These are phyloP conservation scores for Bacidia rubella DNA, from an alignment of 495 filamentous ascomycete genomes.

Conservation along the genomic window DNA sequence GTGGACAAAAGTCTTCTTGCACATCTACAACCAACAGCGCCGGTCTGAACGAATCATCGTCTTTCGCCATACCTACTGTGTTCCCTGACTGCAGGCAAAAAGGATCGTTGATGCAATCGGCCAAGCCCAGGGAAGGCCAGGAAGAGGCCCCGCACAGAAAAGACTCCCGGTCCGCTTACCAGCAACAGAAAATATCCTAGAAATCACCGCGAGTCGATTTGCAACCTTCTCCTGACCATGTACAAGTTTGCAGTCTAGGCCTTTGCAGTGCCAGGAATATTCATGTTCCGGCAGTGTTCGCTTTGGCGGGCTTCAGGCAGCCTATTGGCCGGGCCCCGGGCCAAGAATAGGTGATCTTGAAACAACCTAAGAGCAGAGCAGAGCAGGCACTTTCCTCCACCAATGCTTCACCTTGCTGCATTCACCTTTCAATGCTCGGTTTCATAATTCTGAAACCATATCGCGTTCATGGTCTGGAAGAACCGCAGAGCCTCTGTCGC, in stretches of 20 bases:
- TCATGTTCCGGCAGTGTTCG: not conserved
- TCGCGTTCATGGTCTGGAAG: not conserved
- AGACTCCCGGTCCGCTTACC: too few relatives aligned
- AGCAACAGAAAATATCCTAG: too few relatives aligned
- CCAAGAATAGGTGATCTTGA: not conserved
- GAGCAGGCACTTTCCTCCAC: not conserved
- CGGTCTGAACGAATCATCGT: conserved; percentile 28
- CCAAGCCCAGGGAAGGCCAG: not conserved
- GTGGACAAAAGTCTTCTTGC: conserved; percentile 94
- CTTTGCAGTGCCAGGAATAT: too few relatives aligned
- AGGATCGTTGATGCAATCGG: not conserved
- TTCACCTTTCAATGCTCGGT: not conserved
- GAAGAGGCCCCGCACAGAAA: too few relatives aligned
- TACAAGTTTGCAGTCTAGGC: not conserved
- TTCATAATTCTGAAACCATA: not conserved
- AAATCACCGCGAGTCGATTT: too few relatives aligned
- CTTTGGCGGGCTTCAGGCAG: not conserved
- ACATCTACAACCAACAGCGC: conserved; percentile 72
- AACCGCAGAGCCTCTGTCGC: not conserved
- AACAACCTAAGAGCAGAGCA: too few relatives aligned
- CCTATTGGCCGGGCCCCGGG: not conserved
- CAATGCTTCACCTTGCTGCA: not conserved
- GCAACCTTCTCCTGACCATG: too few relatives aligned
- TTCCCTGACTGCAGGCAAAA: not conserved
- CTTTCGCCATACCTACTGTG: not conserved